Conservation (phyloP, 805 yeast genomes). For the Sugiyamaella americana region DNA sequence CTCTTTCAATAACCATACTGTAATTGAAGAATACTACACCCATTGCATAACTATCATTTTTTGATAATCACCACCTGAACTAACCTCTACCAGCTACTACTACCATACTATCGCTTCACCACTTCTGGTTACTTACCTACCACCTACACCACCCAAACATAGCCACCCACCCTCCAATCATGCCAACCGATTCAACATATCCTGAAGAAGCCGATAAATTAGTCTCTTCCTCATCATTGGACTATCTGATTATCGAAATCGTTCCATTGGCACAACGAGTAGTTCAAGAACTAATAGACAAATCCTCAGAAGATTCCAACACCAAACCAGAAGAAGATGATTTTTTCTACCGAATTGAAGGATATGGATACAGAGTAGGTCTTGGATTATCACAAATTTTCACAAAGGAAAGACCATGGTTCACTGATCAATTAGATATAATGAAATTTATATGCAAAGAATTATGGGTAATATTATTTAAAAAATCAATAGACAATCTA, state of each 20-base stretch:
- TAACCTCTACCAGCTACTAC: no score
- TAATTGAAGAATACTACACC: no score
- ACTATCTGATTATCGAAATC: constrained; percentile 65
- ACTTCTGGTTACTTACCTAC: no score
- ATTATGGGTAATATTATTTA: constrained; percentile 74
- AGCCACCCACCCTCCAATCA: no score
- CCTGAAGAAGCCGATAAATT: constrained; percentile 8
- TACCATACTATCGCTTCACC: no score
- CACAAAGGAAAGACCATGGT: constrained; percentile 38
- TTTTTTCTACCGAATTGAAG: constrained; percentile 55
- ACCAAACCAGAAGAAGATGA: constrained; percentile 30
- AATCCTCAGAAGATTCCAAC: constrained; percentile 28
- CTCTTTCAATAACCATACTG: no score
- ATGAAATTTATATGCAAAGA: constrained; percentile 93
- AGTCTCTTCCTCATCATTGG: constrained; percentile 37
- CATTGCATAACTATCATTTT: no score
- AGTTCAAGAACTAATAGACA: not conserved
- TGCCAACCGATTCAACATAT: not conserved
- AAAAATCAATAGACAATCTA: constrained; percentile 85
- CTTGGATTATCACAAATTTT: constrained; percentile 46
- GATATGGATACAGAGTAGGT: constrained; percentile 67
- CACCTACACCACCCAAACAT: no score
- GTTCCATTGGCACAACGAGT: constrained; percentile 56
- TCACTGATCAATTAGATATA: constrained; percentile 64
- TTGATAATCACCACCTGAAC: no score